Evolutionary conservation across 2,329 filamentous ascomycete genomes (phyloP), one percentile per base, ranked within the genome.

Genomic region (Ceratocystis colombiana): DNA sequence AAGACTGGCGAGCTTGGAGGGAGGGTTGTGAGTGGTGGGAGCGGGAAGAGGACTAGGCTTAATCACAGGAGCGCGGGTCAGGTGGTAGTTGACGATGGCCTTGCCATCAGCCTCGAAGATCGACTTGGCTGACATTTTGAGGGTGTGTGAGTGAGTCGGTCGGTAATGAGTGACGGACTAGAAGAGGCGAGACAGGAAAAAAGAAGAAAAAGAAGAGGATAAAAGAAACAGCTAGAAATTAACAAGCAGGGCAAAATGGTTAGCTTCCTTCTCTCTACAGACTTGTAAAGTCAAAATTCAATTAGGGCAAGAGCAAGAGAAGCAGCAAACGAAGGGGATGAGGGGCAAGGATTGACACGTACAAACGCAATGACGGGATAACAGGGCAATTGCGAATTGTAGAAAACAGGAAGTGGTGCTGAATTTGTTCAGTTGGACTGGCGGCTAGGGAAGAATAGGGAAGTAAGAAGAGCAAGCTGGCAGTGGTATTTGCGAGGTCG

Each of bases 81-180:
- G 91, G 84, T 97, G 94, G 85, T 97, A 99, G 89, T 96, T 97
- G 85, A 99, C 85, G 83, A 99, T 97, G 85, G 94, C 94, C 89
- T 99, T 99, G 86, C 94, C 94, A 82, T 99, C 94, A 84, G 93
- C 93, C 84, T 99, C 94, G 84, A 89, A 81, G 77, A 99, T 97
- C 72, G 93, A 89, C 82, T 99, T 99, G 79, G 94, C 77, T 72
- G 77, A 79, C 77, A 79, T 79, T 65, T 61, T 65, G 66, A 48
- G 33, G 63, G 44, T 15, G 41, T 41, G 45, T 72, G 37, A 3
- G 68, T 76, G 73, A 70, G 70, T 70, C 71, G 67, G 61, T 64
- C 59, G 64, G 48, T 71, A 41, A 41, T 69, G 69, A 71, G 67
- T 69, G 68, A 67, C 67, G 55, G 33, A 28, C 22, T 66, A 69